Base-by-base conservation (phyloP, 1,284 basidiomycete genomes). In the Puccinia horiana region DNA sequence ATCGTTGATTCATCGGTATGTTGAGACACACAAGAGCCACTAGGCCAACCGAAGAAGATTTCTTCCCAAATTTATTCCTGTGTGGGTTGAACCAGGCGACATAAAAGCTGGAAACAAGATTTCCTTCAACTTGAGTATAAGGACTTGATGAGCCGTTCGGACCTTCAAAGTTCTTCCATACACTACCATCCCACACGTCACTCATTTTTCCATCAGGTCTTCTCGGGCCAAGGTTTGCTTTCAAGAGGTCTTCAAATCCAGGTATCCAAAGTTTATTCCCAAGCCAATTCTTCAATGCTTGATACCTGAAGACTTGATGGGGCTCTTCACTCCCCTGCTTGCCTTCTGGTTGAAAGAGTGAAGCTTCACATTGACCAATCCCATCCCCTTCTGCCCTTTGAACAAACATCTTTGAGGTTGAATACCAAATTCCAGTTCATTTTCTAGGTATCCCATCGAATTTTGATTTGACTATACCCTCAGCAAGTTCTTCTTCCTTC, bases 71-170 rank as follows among this genome's bases (percentile, higher is more conserved):
- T 9, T 69, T 35, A 69, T 69, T 69, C 20, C 65, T 26, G 6
- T 42, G 32, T 37, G 65, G 65, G 14, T 69, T 35, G 65, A 35
- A 69, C 65, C 65, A 69, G 65, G 9, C 65, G 14, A 69, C 65
- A 69, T 69, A 35, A 12, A 69, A 69, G 65, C 65, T 69, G 20
- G 23, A 69, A 69, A 35, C 65, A 6, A 69, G 23, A 69, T 69
- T 69, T 35, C 65, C 65, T 69, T 23, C 32, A 37, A 35, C 11
- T 58, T 58, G 56, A 20, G 56, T 58, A 58, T 8, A 44, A 11
- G 4, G 37, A 32, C 14, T 12, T 5, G 6, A n/a, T 9, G 32
- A n/a, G 63, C 40, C 20, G 3, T 2, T 9, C 37, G 63, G 63
- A 18, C 63, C 63, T 6, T 18, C 32, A 37, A 67, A 67, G 63